Conservation (phyloP, 2,329 filamentous ascomycete species). For the Trichoderma asperellum region DNA sequence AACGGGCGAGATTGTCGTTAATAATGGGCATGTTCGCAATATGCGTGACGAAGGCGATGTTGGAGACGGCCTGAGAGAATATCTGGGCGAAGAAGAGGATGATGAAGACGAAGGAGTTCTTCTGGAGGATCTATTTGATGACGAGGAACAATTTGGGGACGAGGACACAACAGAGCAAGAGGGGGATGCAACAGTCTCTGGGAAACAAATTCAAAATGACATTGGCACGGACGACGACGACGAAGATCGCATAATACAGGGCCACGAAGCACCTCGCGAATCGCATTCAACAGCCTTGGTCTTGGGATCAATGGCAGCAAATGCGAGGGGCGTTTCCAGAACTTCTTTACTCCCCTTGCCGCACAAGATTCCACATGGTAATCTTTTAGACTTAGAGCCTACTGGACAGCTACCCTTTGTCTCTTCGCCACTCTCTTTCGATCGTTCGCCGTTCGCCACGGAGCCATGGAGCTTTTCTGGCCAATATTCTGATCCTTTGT, state of each 20-base stretch:
- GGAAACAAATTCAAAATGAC: background rate
- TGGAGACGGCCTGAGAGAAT: conserved; percentile 38
- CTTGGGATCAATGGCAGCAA: conserved; percentile 8
- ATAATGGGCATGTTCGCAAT: conserved; percentile 80
- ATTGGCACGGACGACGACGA: conserved; percentile 24
- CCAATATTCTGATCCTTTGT: conserved; percentile 18
- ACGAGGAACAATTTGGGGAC: conserved; percentile 31
- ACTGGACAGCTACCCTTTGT: conserved; percentile 28
- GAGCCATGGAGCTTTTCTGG: conserved; percentile 29
- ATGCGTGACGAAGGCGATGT: conserved; percentile 61
- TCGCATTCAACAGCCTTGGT: conserved; percentile 28
- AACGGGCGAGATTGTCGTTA: conserved; percentile 80
- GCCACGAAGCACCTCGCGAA: conserved; percentile 13
- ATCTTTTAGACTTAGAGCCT: conserved; percentile 24
- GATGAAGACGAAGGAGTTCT: conserved; percentile 44
- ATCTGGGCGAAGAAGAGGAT: conserved; percentile 44
- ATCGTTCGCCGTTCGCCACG: conserved; percentile 29
- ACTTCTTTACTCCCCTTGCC: conserved; percentile 19
- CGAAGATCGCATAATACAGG: conserved; percentile 31
- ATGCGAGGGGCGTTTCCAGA: background rate
- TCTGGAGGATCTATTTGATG: conserved; percentile 40
- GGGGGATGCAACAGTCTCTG: background rate
- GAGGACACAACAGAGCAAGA: background rate
- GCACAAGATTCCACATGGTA: conserved; percentile 24
- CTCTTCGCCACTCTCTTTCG: conserved; percentile 33